Percentiles rank a stretch among this genome's conserved stretches.
phyloP scores from a whole-genome alignment of 1,139 yeast genomes.

The Nakaseomyces sp. region DNA sequence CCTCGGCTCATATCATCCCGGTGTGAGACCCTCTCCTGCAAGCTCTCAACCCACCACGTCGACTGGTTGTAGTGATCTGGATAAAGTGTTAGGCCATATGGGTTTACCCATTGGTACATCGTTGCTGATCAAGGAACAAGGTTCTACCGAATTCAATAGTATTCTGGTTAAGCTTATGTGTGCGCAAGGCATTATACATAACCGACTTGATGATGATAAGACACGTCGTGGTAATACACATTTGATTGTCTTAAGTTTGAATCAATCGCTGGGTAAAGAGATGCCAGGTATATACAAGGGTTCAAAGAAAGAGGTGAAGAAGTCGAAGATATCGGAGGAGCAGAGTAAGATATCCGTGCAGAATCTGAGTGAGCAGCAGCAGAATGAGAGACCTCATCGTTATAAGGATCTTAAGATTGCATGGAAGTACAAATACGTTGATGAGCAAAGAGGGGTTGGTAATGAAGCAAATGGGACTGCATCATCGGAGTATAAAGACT shows the following conservation, averaged over 20 bases:
- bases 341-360: constrained; percentile 61
- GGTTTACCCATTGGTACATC: constrained; percentile 78
- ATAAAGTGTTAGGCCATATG: constrained; percentile 65
- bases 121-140: constrained; percentile 68
- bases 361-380: constrained; percentile 40
- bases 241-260: constrained; percentile 57
- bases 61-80: constrained; percentile 69
- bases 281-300: constrained; percentile 78
- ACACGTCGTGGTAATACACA: constrained; percentile 40
- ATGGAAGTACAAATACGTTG: constrained; percentile 70
- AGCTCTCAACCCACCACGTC: constrained; percentile 72
- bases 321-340: constrained; percentile 47
- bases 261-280: constrained; percentile 55
- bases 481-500: constrained; percentile 36
- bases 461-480: constrained; percentile 26
- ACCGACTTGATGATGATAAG: constrained; percentile 37
- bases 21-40: constrained; percentile 64
- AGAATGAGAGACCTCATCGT: constrained; percentile 19
- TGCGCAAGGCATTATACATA: constrained; percentile 72
- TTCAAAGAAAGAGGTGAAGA: constrained; percentile 56
- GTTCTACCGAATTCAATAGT: constrained; percentile 84
- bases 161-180: constrained; percentile 63
- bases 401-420: constrained; percentile 64
- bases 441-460: constrained; percentile 28
- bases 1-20: constrained; percentile 37